Percentiles rank a stretch among this genome's conserved stretches.
phyloP scores from a whole-genome alignment of 2,329 filamentous ascomycete genomes.

The Pestalotiopsis sp. region DNA sequence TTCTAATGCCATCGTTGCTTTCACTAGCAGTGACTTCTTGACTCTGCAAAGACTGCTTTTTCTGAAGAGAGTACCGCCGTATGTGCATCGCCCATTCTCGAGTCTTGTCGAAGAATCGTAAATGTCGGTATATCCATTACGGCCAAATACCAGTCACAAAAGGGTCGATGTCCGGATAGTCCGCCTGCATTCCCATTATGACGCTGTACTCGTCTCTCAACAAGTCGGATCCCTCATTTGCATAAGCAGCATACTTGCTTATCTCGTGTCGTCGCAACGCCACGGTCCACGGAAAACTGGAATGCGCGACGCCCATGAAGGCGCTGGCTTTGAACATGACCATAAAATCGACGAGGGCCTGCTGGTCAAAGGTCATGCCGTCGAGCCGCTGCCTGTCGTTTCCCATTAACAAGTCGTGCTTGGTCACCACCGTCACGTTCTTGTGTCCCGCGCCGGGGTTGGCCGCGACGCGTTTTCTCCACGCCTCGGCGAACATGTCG shows the following conservation, averaged over 20 bases:
- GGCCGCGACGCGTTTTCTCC: conserved; percentile 14
- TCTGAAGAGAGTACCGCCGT: too few relatives aligned
- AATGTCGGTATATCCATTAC: conserved; percentile 7
- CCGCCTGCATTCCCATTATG: conserved; percentile 32
- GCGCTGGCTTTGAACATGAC: conserved; percentile 33
- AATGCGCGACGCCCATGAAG: conserved; percentile 35
- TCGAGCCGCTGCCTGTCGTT: conserved; percentile 20
- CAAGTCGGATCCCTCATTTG: conserved; percentile 31
- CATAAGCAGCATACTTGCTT: conserved; percentile 26
- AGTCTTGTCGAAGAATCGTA: too few relatives aligned
- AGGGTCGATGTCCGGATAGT: conserved; percentile 31
- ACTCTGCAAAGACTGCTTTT: too few relatives aligned
- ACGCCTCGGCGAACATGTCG: conserved; percentile 22
- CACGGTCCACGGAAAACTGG: conserved; percentile 35
- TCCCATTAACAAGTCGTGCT: conserved; percentile 28
- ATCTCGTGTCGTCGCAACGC: conserved; percentile 34
- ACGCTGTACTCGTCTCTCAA: conserved; percentile 31
- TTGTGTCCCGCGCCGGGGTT: neutral
- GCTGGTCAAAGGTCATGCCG: conserved; percentile 32
- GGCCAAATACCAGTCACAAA: conserved; percentile 33
- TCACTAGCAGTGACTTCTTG: too few relatives aligned
- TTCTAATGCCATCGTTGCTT: too few relatives aligned
- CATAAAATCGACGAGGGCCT: conserved; percentile 33
- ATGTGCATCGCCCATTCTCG: too few relatives aligned
- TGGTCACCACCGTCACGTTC: conserved; percentile 32